Evolutionary conservation across 2,329 filamentous ascomycete genomes (phyloP), one percentile per base, ranked within the genome.

Genomic region (Fusarium metavorans): DNA sequence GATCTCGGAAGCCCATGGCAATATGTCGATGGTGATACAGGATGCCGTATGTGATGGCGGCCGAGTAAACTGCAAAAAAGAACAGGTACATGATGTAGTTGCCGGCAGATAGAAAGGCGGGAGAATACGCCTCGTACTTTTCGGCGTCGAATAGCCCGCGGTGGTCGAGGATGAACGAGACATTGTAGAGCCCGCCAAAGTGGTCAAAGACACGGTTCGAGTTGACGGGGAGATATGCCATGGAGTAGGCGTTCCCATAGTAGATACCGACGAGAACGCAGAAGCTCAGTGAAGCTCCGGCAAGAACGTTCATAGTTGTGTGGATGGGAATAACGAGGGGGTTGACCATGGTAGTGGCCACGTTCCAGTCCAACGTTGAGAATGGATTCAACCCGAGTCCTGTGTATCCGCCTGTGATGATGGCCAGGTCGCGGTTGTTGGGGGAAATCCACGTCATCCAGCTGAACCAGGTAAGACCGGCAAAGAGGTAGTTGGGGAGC

Each of bases 361-460:
- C 67, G 62, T 85, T 86, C 85, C 85, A 87, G 74, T 87, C 85
- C 39, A 85, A 82, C 1, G 84, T 85, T 0, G 84, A 82, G 4
- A 82, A 67, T 1, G 83, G 83, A 68, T 85, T 85, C 23, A 86
- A 60, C 4, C 84, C 84, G 2, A 87, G 73, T 1, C 85, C 85
- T 16, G 79, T 81, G 5, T 78, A 74, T 35, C 80, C 80, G 3
- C 85, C 84, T 0, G 82, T 82, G 25, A 86, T 71, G 25, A 81
- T 77, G 43, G 80, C 80, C 20, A 87, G 73, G 52, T 82, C 80
- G 8, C 78, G 74, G 60, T 85, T 86, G 16, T 81, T 72, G 0
- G 87, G 87, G 0, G 84, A 80, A 61, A 90, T 89, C 88, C 88
- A 90, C 0, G 84, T 85, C 74, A 88, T 84, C 86, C 87, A 90